Evolutionary conservation across 345 rosid genomes (phyloP), one percentile per base, ranked within the genome.

Genomic region (Tarenaya hassleriana): DNA sequence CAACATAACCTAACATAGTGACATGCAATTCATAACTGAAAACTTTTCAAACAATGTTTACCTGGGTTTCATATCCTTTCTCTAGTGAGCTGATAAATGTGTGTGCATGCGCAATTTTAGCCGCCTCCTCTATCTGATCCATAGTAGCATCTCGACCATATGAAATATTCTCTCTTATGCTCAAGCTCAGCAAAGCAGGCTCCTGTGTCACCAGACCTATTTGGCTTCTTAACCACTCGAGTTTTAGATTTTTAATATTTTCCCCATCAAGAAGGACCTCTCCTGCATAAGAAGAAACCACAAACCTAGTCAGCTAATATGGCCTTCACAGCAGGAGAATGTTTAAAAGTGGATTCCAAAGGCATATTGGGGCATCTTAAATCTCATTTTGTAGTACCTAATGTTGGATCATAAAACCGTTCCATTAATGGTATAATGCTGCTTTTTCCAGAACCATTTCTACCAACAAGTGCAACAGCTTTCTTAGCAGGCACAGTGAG

Each of bases 341-440:
- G 57, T 55, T 35, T 60, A 56, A 41, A 62, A 19, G 24, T 10
- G 15, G 16, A 7, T 3, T 37, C 32, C 29, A 34, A 49, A 46
- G 40, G 47, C 31, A 32, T 16, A 52, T 27, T 41, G 21, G 59
- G 33, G 35, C n/a, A 41, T 21, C 46, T 60, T 47, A 14, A 34
- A 27, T 32, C 33, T 58, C 41, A 43, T 47, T 55, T 42, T 41
- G 67, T 46, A 60, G 31, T 82, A 94, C 99, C 99, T 77, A 94
- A 72, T 20, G 95, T 94, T 56, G 99, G 99, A 77, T 88, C 99
- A 77, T 94, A 94, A 73, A 94, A 94, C 65, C 99, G 82, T 59
- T 94, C 97, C 97, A 94, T 88, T 11, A 94, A 81, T n/a, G 99
- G 97, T 60, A 94, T 94, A 50, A 94, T 88, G 66, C 97, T 94